Evolutionary conservation across 2,329 filamentous ascomycete species (phyloP).

Genomic region (Chaetoscypha palmicola): DNA sequence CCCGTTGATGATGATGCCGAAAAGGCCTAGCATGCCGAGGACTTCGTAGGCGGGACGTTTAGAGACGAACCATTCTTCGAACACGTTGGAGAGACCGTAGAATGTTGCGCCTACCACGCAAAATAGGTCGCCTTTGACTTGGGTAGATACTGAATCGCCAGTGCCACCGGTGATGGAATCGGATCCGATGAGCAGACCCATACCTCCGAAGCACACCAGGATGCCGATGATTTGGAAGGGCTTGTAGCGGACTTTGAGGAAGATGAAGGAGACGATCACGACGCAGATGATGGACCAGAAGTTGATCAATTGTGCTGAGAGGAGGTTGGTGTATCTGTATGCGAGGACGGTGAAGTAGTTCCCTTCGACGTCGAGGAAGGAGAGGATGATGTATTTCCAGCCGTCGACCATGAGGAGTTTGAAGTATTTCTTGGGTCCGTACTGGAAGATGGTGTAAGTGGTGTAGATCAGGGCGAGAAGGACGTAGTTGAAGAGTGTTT

Average conservation of each 20-base stretch:
- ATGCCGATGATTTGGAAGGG: conserved; percentile 80
- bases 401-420: conserved; percentile 61
- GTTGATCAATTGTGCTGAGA: conserved; percentile 92
- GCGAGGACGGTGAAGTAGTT: conserved; percentile 98
- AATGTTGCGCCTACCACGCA: conserved; percentile 81
- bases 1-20: conserved; percentile 85
- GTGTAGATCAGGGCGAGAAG: conserved; percentile 79
- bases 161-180: conserved; percentile 70
- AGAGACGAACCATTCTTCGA: conserved; percentile 89
- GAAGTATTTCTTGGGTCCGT: conserved; percentile 66
- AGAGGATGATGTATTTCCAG: conserved; percentile 90
- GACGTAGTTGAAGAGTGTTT: conserved; percentile 92
- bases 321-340: conserved; percentile 79
- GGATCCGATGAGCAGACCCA: conserved; percentile 75
- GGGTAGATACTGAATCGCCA: conserved; percentile 58
- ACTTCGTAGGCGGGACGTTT: conserved; percentile 88
- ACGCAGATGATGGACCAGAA: conserved; percentile 98
- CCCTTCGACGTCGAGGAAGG: conserved; percentile 89
- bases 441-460: conserved; percentile 67
- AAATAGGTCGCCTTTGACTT: conserved; percentile 88
- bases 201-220: conserved; percentile 82
- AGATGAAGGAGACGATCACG: conserved; percentile 71
- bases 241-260: conserved; percentile 87
- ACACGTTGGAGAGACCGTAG: conserved; percentile 86
- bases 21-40: conserved; percentile 81